Evolutionary conservation across 192 early-diverging fungal species (phyloP), one percentile per base, ranked within the genome.

Genomic region (Geranomyces michiganensis): DNA sequence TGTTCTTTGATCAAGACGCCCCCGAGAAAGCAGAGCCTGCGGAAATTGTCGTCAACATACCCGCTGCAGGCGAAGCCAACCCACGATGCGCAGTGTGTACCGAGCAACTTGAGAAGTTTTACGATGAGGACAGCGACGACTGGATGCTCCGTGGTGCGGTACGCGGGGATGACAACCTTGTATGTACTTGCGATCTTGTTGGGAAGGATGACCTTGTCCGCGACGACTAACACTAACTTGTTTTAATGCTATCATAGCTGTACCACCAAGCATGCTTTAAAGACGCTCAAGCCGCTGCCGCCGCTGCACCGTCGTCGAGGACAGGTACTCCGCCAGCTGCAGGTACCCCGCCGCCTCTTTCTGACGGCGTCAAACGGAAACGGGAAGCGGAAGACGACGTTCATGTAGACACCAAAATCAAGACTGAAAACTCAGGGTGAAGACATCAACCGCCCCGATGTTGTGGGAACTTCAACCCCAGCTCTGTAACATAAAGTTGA

Each of bases 81-180:
- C 49, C 73, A 12, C 66, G 62, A 30, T 87, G 85, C 53, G 67
- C 71, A 0, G 76, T 88, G 24, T 88, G 86, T 65, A 60, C 74
- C 14, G 86, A 88, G 67, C 43, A 45, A 44, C 59, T 88, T 13
- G 85, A 85, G 60, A 84, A 82, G 67, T 82, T 76, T 72, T 88
- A 72, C 30, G 78, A 88, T 62, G 85, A 88, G 45, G 86, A 85
- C 17, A 59, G 68, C 47, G 86, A 88, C 31, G 71, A 77, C 19
- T 88, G 85, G 85, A 88, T 88, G 85, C 71, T 88, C n/a, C 55
- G 79, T 21, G 71, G 61, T 19, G 77, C 80, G 19, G 72, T 85
- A 15, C 48, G 65, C 22, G 75, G 45, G 6, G 73, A 68, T 68
- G 65, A 56, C 14, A 43, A 65, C 58, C 22, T 45, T 10, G 66